A percentile compares a stretch with the other conserved stretches of the same genome.
These are phyloP conservation scores for Glomus cerebriforme DNA, from an alignment of 192 early-diverging fungal species.

Conservation along the genomic window DNA sequence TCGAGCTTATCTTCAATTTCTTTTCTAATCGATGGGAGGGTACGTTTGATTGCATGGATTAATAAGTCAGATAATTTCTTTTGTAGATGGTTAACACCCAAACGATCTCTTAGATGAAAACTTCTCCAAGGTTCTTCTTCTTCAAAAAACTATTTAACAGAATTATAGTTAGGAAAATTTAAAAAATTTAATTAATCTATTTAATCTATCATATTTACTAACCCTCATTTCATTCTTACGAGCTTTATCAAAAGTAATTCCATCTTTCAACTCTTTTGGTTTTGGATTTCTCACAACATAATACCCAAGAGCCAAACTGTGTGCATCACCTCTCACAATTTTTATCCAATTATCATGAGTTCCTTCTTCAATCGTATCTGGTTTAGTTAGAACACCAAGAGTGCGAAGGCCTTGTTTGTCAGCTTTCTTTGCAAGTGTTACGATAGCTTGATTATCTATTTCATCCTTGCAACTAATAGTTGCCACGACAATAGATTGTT, in stretches of 20 bases:
- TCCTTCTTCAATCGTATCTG: conserved; percentile 57
- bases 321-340: conserved; percentile 50
- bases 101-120: neutral
- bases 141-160: conserved; percentile 3
- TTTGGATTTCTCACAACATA: conserved; percentile 54
- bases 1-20: conserved; percentile 4
- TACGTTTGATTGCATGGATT: conserved; percentile 6
- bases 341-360: conserved; percentile 52
- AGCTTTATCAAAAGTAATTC: conserved; percentile 1
- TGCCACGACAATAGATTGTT: conserved; percentile 53
- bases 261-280: neutral
- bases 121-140: neutral
- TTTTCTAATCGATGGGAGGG: neutral
- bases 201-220: no score
- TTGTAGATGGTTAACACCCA: neutral
- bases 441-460: conserved; percentile 60
- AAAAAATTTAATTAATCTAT: neutral
- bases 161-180: neutral
- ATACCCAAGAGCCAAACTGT: conserved; percentile 51
- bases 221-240: neutral
- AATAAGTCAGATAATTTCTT: conserved; percentile 10
- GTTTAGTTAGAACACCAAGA: conserved; percentile 62
- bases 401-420: conserved; percentile 54
- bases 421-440: conserved; percentile 51
- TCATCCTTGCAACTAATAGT: conserved; percentile 62